Percentiles rank a stretch among this genome's conserved stretches.
Conservation (phyloP, 768 basidiomycete genomes). For the Clitopilus hobsonii region DNA sequence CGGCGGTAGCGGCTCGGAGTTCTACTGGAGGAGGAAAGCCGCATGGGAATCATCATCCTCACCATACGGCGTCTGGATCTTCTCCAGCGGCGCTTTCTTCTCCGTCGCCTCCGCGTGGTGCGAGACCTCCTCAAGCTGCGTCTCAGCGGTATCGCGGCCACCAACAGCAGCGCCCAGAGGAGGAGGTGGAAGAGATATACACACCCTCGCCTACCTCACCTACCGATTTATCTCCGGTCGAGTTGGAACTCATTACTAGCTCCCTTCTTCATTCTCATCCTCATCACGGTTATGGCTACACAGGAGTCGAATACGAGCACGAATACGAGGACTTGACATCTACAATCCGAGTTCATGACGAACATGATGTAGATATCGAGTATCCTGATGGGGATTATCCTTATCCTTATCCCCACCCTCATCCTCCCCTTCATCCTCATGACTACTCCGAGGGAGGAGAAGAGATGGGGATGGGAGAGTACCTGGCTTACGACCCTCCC, state of each 20-base stretch:
- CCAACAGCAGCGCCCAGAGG: background rate
- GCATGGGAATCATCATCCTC: background rate
- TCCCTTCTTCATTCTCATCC: background rate
- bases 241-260: background rate
- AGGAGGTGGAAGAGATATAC: background rate
- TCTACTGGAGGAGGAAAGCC: no score
- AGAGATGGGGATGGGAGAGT: no score
- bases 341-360: background rate
- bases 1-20: no score
- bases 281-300: background rate
- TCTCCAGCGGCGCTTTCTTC: background rate
- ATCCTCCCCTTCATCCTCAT: no score
- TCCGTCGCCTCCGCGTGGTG: background rate
- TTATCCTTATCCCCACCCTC: background rate
- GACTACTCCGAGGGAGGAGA: no score
- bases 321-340: background rate
- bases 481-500: background rate
- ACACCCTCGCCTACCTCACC: background rate
- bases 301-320: background rate
- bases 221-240: background rate
- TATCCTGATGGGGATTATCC: background rate
- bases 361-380: background rate
- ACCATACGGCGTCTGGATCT: background rate
- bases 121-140: background rate
- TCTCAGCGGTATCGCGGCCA: background rate